phyloP scores from a whole-genome alignment of 345 rosid genomes.

The Hevea brasiliensis region DNA sequence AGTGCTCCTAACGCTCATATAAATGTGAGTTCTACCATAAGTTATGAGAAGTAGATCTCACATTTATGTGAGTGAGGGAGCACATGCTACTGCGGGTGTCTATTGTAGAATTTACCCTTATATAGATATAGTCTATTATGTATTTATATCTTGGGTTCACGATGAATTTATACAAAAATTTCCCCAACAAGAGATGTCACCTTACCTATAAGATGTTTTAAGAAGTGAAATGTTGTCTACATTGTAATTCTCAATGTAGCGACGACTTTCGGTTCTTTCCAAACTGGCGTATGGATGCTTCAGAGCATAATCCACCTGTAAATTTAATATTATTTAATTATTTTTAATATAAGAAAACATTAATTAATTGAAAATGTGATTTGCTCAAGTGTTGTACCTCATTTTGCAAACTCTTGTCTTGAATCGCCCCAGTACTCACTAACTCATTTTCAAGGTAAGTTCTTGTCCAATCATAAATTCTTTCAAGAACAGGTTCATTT shows the following conservation, averaged over 20 bases:
- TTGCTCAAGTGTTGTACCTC: background rate
- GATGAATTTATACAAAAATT: too few species aligned
- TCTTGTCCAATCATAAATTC: conserved; percentile 11
- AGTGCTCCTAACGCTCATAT: too few species aligned
- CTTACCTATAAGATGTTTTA: conserved; percentile 13
- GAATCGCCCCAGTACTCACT: background rate
- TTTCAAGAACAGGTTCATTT: conserved; percentile 9
- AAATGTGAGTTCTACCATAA: too few species aligned
- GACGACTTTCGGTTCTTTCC: background rate
- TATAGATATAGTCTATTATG: background rate
- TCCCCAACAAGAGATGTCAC: too few species aligned
- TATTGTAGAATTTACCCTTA: too few species aligned
- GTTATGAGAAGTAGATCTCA: too few species aligned
- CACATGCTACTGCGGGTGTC: too few species aligned
- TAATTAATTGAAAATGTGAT: too few species aligned
- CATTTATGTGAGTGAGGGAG: too few species aligned
- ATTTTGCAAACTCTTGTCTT: background rate
- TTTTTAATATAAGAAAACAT: background rate
- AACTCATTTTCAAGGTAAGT: background rate
- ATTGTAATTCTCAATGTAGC: background rate
- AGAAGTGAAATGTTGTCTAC: background rate
- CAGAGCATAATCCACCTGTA: conserved; percentile 9
- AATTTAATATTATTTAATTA: background rate
- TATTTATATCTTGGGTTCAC: too few species aligned
- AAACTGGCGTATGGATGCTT: background rate